phyloP scores from a whole-genome alignment of 257 asterid species.

The Ophiorrhiza pumila region DNA sequence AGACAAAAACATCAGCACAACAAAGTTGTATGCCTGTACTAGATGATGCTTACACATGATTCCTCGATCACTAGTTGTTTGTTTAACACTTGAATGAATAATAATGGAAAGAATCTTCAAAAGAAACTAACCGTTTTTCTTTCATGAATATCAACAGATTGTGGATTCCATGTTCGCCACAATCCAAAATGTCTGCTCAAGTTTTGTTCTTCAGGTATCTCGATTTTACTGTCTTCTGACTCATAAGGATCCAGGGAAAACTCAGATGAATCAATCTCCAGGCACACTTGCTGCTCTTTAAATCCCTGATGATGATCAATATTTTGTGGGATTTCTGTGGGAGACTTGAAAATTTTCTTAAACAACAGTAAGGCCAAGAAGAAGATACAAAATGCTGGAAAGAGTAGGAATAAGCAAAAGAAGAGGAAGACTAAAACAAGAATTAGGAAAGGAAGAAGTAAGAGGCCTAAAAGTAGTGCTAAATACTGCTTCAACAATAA shows the following conservation, averaged over 20 bases:
- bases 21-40: too few species aligned
- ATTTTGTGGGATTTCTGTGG: background rate
- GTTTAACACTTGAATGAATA: too few species aligned
- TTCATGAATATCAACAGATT: conserved; percentile 11
- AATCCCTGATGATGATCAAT: background rate
- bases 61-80: too few species aligned
- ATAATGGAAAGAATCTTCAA: background rate
- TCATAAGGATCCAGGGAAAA: conserved; percentile 7
- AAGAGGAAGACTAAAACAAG: conserved; percentile 2
- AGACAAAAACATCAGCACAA: too few species aligned
- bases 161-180: conserved; percentile 2
- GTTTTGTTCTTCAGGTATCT: background rate
- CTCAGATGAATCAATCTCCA: conserved; percentile 10
- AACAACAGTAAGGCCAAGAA: background rate
- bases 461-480: conserved; percentile 11
- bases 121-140: conserved; percentile 3
- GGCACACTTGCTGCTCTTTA: conserved; percentile 1
- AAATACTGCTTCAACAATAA: conserved; percentile 7
- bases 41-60: too few species aligned
- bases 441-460: conserved; percentile 10
- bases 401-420: conserved; percentile 10
- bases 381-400: conserved; percentile 10
- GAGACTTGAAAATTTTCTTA: background rate
- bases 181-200: conserved; percentile 5
- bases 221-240: conserved; percentile 4